Conservation (phyloP, 495 filamentous ascomycete species). For the Penicillium parvum region DNA sequence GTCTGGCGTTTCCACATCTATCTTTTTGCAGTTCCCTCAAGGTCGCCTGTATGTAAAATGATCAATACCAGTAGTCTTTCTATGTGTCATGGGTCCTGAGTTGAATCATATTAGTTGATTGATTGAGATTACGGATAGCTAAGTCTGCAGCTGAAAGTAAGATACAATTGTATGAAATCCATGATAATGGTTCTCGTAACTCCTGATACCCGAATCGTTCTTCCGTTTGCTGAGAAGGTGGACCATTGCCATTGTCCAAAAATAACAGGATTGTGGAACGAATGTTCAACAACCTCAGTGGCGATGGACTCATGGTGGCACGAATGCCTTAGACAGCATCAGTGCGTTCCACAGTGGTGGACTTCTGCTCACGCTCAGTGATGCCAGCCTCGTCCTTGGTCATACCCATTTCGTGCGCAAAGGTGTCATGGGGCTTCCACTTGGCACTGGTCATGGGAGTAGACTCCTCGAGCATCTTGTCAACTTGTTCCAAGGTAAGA, state of each 20-base stretch:
- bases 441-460: constrained; percentile 63
- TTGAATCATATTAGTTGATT: background rate
- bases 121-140: background rate
- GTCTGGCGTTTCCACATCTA: constrained; percentile 25
- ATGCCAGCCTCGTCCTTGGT: constrained; percentile 26
- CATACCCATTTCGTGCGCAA: constrained; percentile 56
- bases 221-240: background rate
- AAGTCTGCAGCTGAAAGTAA: constrained; percentile 5
- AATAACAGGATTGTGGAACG: too few relatives aligned
- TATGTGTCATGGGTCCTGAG: background rate
- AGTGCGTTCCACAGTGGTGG: background rate
- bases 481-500: constrained; percentile 79
- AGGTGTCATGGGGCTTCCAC: constrained; percentile 70
- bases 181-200: background rate
- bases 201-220: background rate
- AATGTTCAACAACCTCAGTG: too few relatives aligned
- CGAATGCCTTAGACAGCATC: background rate
- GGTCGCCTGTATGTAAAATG: constrained; percentile 18
- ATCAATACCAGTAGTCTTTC: constrained; percentile 11
- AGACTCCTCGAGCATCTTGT: constrained; percentile 77
- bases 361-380: constrained; percentile 5
- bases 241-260: background rate
- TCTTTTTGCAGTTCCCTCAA: constrained; percentile 8
- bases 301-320: too few relatives aligned
- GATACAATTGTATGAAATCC: background rate